Conservation (phyloP, 495 filamentous ascomycete genomes). For the Penicillium manginii region DNA sequence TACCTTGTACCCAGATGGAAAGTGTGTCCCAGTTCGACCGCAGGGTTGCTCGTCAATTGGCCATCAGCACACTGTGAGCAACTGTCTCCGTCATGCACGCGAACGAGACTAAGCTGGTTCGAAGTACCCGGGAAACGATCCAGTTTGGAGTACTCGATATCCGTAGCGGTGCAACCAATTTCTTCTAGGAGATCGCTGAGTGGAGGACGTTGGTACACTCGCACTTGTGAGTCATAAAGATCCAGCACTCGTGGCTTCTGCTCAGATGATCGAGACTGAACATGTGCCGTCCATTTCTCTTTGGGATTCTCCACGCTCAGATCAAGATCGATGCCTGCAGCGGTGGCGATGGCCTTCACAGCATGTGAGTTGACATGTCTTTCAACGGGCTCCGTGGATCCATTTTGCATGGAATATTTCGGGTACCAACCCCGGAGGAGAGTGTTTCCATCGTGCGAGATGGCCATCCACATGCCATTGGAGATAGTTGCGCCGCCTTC, state of each 20-base stretch:
- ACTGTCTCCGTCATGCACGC: constrained; percentile 66
- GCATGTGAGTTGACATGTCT: constrained; percentile 71
- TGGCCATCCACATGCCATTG: constrained; percentile 63
- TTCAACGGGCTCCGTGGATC: constrained; percentile 36
- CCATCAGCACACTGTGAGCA: constrained; percentile 74
- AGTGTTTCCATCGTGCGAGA: constrained; percentile 68
- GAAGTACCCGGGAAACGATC: constrained; percentile 45
- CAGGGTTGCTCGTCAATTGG: constrained; percentile 64
- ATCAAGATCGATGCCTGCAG: constrained; percentile 69
- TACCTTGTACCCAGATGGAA: constrained; percentile 94
- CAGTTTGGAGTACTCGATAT: constrained; percentile 45
- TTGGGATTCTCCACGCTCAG: constrained; percentile 65
- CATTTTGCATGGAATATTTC: constrained; percentile 40
- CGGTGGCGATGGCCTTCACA: constrained; percentile 62
- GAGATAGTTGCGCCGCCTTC: constrained; percentile 39
- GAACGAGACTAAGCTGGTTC: constrained; percentile 58
- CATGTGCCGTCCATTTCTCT: constrained; percentile 56
- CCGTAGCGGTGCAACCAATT: constrained; percentile 30
- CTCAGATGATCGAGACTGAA: constrained; percentile 31
- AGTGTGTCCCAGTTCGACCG: constrained; percentile 91
- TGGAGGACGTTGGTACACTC: constrained; percentile 48
- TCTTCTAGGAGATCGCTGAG: constrained; percentile 43
- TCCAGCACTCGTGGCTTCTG: constrained; percentile 41
- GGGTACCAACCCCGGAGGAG: constrained; percentile 72
- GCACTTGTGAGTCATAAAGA: constrained; percentile 50